Evolutionary conservation across 2,329 filamentous ascomycete genomes (phyloP), one percentile per base, ranked within the genome.

Genomic region (Alternaria triticimaculans): DNA sequence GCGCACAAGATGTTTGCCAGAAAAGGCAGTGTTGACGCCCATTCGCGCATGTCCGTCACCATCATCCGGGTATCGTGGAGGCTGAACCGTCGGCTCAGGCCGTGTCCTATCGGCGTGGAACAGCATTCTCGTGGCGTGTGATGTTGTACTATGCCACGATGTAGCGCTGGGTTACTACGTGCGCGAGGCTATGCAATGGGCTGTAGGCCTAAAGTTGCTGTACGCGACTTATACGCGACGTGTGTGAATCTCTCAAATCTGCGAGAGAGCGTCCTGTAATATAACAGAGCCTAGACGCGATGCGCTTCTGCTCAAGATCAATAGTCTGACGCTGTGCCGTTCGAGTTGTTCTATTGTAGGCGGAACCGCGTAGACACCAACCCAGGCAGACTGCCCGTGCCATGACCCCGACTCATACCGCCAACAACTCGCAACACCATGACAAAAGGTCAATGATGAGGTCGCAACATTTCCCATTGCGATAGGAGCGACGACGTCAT

Each of bases 61-160:
- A 41, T 14, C 1, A n/a, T n/a, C 15, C 33, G 15, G 55, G 18
- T 20, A 12, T 46, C 37, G 30, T 15, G 33, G 23, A 55, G 53
- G 23, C 57, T 28, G 57, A 33, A 41, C 21, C 44, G 37, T 20
- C 11, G 43, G 49, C 46, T 21, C 37, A 23, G 46, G 21, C 30
- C 55, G 30, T 25, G 14, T 6, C 20, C 44, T 26, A 58, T 33
- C 21, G 28, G 30, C 37, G 18, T 55, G 11, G 45, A 18, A 28
- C 23, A 41, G 18, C 25, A n/a, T 49, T 30, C 30, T 51, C 44
- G 44, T 48, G 18, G 44, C 50, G 25, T 50, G 6, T 20, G 37
- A 44, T 55, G 50, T 43, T 56, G 57, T 59, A 23, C 57, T n/a
- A 37, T 46, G 57, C 56, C 56, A 37, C 58, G 51, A 60, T 60